Conservation (phyloP, 441 rosid genomes). For the Eruca vesicaria region DNA sequence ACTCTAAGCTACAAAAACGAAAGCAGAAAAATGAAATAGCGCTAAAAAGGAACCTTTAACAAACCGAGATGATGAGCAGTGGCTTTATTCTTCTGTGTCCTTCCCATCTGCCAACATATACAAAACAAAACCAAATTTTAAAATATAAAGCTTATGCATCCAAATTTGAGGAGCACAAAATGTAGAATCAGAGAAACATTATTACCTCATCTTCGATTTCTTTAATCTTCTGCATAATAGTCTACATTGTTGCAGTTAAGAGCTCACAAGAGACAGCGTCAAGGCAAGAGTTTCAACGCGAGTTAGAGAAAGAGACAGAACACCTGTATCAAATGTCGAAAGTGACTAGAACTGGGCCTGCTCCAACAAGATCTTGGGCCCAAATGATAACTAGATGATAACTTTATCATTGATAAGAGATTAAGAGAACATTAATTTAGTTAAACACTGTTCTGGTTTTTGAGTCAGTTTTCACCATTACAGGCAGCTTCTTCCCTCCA, state of each 20-base stretch:
- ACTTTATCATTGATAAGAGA: too few relatives aligned
- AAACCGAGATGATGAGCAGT: background rate
- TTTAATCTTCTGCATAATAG: conserved; percentile 82
- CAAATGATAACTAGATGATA: background rate
- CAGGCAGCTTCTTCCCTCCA: background rate
- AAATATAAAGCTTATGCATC: too few relatives aligned
- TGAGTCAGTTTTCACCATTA: background rate
- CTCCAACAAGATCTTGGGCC: conserved; percentile 11
- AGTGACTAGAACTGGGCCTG: conserved; percentile 15
- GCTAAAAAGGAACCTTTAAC: background rate
- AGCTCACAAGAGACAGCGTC: background rate
- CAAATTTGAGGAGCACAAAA: background rate
- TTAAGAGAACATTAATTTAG: background rate
- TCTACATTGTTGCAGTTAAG: conserved; percentile 50
- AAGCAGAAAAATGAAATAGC: background rate
- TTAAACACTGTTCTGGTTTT: background rate
- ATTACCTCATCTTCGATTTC: conserved; percentile 87
- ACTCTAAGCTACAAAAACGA: too few relatives aligned
- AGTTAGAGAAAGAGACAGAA: background rate
- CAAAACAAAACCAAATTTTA: too few relatives aligned
- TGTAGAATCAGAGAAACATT: background rate
- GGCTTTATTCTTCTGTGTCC: background rate
- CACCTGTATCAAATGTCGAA: conserved; percentile 6
- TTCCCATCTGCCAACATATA: background rate
- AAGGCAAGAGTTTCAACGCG: background rate